These are phyloP conservation scores for Tuber indicum DNA, from an alignment of 495 filamentous ascomycete species.

Conservation along the genomic window DNA sequence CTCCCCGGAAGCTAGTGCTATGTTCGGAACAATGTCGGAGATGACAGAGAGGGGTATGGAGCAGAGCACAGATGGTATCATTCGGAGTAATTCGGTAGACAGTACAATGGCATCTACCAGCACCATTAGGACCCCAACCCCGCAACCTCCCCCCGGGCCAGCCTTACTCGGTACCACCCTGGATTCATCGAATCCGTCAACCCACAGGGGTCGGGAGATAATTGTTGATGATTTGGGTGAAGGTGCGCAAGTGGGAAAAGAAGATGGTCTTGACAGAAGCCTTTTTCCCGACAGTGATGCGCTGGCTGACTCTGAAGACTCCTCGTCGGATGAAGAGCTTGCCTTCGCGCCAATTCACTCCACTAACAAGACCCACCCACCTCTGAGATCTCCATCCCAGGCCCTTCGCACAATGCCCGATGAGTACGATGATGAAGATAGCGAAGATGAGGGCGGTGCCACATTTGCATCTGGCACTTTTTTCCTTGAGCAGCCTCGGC, in stretches of 20 bases:
- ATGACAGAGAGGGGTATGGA: conserved; percentile 50
- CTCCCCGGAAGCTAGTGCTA: conserved; percentile 55
- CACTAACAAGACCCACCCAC: neutral
- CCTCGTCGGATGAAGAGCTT: conserved; percentile 35
- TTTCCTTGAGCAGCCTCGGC: neutral
- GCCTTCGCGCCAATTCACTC: conserved; percentile 31
- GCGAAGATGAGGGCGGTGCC: conserved; percentile 37
- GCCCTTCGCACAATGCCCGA: conserved; percentile 10
- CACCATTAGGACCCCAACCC: conserved; percentile 13
- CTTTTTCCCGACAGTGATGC: conserved; percentile 24
- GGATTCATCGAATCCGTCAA: neutral
- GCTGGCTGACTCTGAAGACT: conserved; percentile 36
- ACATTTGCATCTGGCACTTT: conserved; percentile 20
- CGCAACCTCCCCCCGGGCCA: conserved; percentile 5
- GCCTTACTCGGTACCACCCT: neutral
- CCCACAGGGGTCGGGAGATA: neutral
- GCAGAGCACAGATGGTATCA: conserved; percentile 18
- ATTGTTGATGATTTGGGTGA: conserved; percentile 9
- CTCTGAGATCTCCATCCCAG: neutral
- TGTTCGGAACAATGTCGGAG: conserved; percentile 32
- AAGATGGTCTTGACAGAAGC: conserved; percentile 11
- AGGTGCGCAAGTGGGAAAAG: conserved; percentile 7
- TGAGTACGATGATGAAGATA: conserved; percentile 39
- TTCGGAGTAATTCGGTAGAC: conserved; percentile 4
- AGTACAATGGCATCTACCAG: conserved; percentile 21